Evolutionary conservation across 2,329 filamentous ascomycete species (phyloP).

Genomic region (Orbilia oligospora): DNA sequence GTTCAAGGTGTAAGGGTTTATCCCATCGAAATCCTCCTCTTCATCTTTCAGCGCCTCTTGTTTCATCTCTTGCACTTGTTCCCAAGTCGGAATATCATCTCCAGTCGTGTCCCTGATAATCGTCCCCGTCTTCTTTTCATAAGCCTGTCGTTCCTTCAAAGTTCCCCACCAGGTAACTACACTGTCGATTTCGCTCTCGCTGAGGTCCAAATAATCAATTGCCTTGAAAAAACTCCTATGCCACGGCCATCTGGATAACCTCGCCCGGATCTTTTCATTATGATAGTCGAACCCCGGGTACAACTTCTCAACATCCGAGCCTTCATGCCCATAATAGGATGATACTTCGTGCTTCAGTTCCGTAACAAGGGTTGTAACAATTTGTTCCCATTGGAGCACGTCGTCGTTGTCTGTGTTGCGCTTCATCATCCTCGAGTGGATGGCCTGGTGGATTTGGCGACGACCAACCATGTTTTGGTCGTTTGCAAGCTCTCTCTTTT

Average conservation of each 20-base stretch:
- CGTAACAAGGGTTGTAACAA: constrained; percentile 60
- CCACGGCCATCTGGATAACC: constrained; percentile 61
- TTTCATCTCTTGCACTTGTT: constrained; percentile 53
- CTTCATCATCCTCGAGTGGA: constrained; percentile 61
- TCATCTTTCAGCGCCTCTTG: constrained; percentile 35
- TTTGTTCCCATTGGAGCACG: constrained; percentile 61
- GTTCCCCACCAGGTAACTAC: constrained; percentile 63
- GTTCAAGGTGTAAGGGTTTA: constrained; percentile 40
- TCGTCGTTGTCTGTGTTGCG: constrained; percentile 60
- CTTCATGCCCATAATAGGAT: constrained; percentile 62
- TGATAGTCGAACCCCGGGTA: constrained; percentile 64
- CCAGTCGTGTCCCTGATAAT: constrained; percentile 54
- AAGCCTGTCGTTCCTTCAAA: constrained; percentile 52
- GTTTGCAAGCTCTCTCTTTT: constrained; percentile 1
- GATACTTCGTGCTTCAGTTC: constrained; percentile 63
- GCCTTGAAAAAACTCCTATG: constrained; percentile 62
- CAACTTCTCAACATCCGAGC: constrained; percentile 60
- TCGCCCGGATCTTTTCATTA: constrained; percentile 59
- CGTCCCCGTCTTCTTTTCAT: constrained; percentile 40
- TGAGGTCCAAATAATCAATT: constrained; percentile 62
- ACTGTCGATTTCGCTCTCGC: constrained; percentile 62
- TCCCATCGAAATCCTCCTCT: constrained; percentile 30
- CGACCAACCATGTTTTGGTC: constrained; percentile 55
- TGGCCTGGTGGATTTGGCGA: constrained; percentile 60
- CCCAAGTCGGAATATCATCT: constrained; percentile 60